These are phyloP conservation scores for Caloboletus firmus DNA, from an alignment of 1,284 basidiomycete genomes.

Conservation along the genomic window DNA sequence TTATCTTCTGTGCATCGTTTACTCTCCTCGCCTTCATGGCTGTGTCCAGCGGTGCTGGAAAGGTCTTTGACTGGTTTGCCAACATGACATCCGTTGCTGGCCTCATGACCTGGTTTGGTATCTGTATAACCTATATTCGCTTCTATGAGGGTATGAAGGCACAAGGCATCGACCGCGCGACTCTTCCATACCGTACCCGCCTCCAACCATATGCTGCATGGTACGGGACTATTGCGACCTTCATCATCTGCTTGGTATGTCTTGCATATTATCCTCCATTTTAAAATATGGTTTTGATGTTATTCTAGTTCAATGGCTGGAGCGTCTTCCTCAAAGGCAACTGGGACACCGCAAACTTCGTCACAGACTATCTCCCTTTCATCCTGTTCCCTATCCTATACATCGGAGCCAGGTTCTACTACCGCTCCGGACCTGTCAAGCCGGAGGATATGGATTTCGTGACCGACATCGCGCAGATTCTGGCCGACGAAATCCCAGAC, in stretches of 20 bases:
- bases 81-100: slow-evolving; percentile 70
- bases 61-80: slow-evolving; percentile 76
- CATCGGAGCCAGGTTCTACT: slow-evolving; percentile 53
- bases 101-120: slow-evolving; percentile 85
- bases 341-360: slow-evolving; percentile 62
- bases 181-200: slow-evolving; percentile 63
- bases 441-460: slow-evolving; percentile 79
- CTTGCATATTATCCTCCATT: not conserved
- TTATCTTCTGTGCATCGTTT: slow-evolving; percentile 70
- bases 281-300: not conserved
- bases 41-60: slow-evolving; percentile 57
- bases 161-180: slow-evolving; percentile 68
- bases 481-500: slow-evolving; percentile 70
- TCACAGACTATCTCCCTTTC: slow-evolving; percentile 81
- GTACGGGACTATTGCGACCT: slow-evolving; percentile 55
- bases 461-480: slow-evolving; percentile 68
- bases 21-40: slow-evolving; percentile 75
- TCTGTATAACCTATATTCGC: slow-evolving; percentile 75
- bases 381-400: slow-evolving; percentile 78
- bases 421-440: slow-evolving; percentile 47
- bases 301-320: slow-evolving; percentile 67
- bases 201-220: slow-evolving; percentile 75
- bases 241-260: slow-evolving; percentile 70
- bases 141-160: slow-evolving; percentile 76
- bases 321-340: slow-evolving; percentile 69